Conservation (phyloP, 768 basidiomycete genomes). For the Kwoniella pini region DNA sequence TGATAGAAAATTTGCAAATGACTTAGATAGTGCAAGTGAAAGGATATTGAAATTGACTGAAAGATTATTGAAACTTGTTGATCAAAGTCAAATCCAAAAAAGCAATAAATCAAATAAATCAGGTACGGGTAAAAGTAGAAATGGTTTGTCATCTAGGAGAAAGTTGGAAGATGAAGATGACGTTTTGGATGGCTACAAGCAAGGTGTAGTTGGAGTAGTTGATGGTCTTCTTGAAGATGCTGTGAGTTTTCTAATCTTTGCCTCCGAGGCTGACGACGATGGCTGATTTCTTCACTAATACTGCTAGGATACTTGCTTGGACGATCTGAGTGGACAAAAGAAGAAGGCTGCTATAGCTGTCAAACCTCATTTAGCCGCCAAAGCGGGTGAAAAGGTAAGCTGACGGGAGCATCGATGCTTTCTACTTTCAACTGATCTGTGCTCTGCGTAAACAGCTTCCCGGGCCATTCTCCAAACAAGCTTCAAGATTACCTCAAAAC, state of each 20-base stretch:
- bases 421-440: slow-evolving; percentile 4
- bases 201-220: slow-evolving; percentile 75
- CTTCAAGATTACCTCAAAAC: slow-evolving; percentile 50
- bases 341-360: slow-evolving; percentile 57
- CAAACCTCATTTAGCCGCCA: slow-evolving; percentile 23
- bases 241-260: slow-evolving; percentile 57
- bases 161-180: slow-evolving; percentile 71
- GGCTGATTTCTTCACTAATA: background rate
- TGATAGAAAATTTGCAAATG: slow-evolving; percentile 67
- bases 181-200: slow-evolving; percentile 77
- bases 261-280: background rate
- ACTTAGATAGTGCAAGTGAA: slow-evolving; percentile 69
- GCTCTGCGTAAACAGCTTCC: slow-evolving; percentile 13
- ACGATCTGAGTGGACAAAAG: slow-evolving; percentile 70
- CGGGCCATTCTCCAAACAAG: slow-evolving; percentile 30
- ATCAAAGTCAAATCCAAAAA: slow-evolving; percentile 35
- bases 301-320: slow-evolving; percentile 76
- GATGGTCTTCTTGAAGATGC: slow-evolving; percentile 83
- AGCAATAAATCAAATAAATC: slow-evolving; percentile 29
- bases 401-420: slow-evolving; percentile 24
- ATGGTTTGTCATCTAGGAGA: slow-evolving; percentile 57
- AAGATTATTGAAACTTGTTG: slow-evolving; percentile 62
- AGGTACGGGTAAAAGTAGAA: background rate
- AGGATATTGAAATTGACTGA: slow-evolving; percentile 70
- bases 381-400: slow-evolving; percentile 27